Percentiles rank a stretch among this genome's conserved stretches.
These are phyloP conservation scores for Pythium rhizo-oryzae DNA, from an alignment of 352 stramenopile species.

Conservation along the genomic window DNA sequence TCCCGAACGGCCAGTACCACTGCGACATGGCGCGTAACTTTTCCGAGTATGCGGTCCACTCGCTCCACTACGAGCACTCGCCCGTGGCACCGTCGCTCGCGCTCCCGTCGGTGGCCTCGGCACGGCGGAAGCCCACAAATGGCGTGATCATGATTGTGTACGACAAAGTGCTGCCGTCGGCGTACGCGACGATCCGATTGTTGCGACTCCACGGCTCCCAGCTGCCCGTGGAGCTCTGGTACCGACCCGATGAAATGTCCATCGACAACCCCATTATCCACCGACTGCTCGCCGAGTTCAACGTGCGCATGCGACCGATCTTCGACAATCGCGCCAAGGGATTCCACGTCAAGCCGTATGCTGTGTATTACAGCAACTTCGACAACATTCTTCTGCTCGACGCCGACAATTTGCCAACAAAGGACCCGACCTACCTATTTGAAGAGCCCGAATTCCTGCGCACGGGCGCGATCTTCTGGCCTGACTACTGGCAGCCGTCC, in stretches of 20 bases:
- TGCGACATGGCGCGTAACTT: constrained; percentile 83
- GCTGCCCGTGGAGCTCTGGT: constrained; percentile 85
- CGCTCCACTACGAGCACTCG: constrained; percentile 65
- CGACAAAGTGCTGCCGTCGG: constrained; percentile 74
- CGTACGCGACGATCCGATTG: constrained; percentile 81
- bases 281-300: constrained; percentile 63
- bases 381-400: constrained; percentile 85
- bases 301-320: constrained; percentile 81
- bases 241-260: constrained; percentile 84
- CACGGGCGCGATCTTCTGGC: constrained; percentile 86
- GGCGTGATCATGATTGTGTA: constrained; percentile 88
- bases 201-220: constrained; percentile 76
- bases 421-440: constrained; percentile 87
- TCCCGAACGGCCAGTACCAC: constrained; percentile 73
- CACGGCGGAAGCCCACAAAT: constrained; percentile 59
- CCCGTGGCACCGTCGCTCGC: constrained; percentile 75
- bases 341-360: constrained; percentile 86
- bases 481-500: constrained; percentile 80
- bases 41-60: constrained; percentile 78
- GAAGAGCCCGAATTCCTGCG: constrained; percentile 72
- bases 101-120: constrained; percentile 42
- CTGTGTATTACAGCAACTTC: constrained; percentile 87
- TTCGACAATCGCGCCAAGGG: constrained; percentile 73
- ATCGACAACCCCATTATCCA: constrained; percentile 83
- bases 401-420: constrained; percentile 78